phyloP scores from a whole-genome alignment of 179 eudicot species.

The Gypsophila paniculata region DNA sequence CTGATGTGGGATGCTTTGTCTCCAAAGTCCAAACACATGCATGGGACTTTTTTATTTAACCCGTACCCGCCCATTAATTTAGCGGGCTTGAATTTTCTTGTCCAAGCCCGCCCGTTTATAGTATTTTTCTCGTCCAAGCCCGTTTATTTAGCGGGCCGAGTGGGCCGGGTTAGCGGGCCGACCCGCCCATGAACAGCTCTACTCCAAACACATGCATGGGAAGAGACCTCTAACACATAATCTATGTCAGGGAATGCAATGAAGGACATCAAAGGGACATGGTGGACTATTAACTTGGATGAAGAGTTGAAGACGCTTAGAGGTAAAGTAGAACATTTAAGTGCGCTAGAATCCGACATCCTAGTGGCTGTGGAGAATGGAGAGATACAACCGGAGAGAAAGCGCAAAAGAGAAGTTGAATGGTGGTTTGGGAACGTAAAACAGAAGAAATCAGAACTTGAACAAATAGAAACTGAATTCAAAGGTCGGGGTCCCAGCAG shows the following conservation, averaged over 20 bases:
- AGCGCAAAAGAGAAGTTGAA: background rate
- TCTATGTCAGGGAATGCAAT: background rate
- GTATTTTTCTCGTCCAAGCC: too few species aligned
- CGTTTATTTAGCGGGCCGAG: too few species aligned
- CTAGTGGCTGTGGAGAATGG: background rate
- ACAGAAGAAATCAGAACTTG: background rate
- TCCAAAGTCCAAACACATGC: too few species aligned
- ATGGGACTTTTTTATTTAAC: too few species aligned
- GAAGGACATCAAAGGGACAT: background rate
- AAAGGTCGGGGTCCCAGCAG: background rate
- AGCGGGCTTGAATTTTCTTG: too few species aligned
- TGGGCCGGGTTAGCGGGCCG: too few species aligned
- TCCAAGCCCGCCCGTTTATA: too few species aligned
- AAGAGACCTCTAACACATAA: too few species aligned
- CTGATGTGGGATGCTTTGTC: too few species aligned
- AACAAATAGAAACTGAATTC: background rate
- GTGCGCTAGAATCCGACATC: background rate
- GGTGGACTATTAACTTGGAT: background rate
- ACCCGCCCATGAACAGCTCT: too few species aligned
- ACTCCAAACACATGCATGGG: too few species aligned
- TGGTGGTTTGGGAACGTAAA: slow-evolving; percentile 3
- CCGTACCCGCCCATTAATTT: too few species aligned
- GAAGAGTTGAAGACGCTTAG: background rate
- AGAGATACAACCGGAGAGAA: slow-evolving; percentile 11
- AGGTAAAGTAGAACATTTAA: background rate